A percentile compares a stretch with the other conserved stretches of the same genome.
Conservation (phyloP, 2,329 filamentous ascomycete genomes). For the Aspergillus novofumigatus region DNA sequence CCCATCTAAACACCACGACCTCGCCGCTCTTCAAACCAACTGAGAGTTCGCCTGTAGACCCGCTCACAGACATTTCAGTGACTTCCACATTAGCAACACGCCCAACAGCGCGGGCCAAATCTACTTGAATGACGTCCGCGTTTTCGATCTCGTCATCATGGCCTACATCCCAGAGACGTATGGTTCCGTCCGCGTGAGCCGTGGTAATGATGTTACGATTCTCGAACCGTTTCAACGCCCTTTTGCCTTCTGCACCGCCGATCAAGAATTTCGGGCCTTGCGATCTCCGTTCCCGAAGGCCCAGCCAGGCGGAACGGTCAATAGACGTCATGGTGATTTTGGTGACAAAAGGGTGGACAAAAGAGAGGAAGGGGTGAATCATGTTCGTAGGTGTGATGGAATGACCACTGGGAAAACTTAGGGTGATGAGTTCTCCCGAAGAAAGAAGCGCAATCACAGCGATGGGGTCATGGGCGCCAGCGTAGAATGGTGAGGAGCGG, state of each 20-base stretch:
- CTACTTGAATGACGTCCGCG: constrained; percentile 72
- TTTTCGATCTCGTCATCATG: constrained; percentile 95
- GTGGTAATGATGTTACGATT: constrained; percentile 79
- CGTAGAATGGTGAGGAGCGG: constrained; percentile 76
- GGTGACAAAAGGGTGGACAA: constrained; percentile 85
- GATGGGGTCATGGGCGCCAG: constrained; percentile 83
- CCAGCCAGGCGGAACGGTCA: constrained; percentile 78
- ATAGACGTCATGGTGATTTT: constrained; percentile 68
- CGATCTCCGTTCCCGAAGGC: constrained; percentile 77
- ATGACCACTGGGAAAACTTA: constrained; percentile 89
- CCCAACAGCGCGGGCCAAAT: constrained; percentile 76
- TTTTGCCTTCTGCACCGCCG: constrained; percentile 70
- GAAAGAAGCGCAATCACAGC: constrained; percentile 74
- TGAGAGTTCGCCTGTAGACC: constrained; percentile 77
- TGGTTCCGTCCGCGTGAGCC: constrained; percentile 82
- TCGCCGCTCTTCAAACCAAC: constrained; percentile 81
- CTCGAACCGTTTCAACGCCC: constrained; percentile 72
- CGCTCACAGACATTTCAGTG: constrained; percentile 72
- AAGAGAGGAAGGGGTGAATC: constrained; percentile 78
- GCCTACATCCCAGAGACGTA: constrained; percentile 90
- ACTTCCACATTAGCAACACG: constrained; percentile 74
- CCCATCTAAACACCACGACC: constrained; percentile 82
- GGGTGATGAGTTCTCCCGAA: constrained; percentile 81
- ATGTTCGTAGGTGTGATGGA: constrained; percentile 90
- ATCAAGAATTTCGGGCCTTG: constrained; percentile 73